Evolutionary conservation across 768 basidiomycete genomes (phyloP), one percentile per base, ranked within the genome.

Genomic region (Porphyrellus cyaneotinctus): DNA sequence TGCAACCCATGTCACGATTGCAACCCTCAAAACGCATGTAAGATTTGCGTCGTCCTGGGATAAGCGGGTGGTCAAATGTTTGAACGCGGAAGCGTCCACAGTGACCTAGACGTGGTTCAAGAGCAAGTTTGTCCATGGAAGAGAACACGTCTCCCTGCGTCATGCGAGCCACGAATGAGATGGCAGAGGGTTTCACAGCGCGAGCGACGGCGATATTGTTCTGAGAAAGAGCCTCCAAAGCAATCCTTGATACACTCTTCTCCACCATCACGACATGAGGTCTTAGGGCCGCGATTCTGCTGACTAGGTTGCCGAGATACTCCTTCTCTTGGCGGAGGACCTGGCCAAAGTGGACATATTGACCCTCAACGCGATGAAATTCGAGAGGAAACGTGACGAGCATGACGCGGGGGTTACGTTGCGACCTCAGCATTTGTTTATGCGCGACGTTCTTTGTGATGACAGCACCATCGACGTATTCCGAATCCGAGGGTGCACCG

Each of bases 11-110:
- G 57, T 97, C 91, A 45, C 82, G 81, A 64, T 82, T 88, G 63
- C 95, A 97, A 2, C 95, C 95, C 70, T 99, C 97, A 63, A 99
- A 98, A 1, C 97, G 87, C 92, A 99, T 94, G 64, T 92, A 89
- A 0, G 95, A 92, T 75, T 99, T 99, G 51, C 97, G 79, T 17
- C 80, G 81, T 18, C 93, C 94, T n/a, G 95, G 93, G 37, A 98
- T 99, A 36, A 95, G 76, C 13, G 83, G 79, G 69, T 99, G 95
- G 57, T 97, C 95, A 66, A 88, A 97, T 0, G 97, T 97, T 69
- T 97, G 93, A 7, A 98, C 79, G 31, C 85, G 79, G 69, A 92
- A 95, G 18, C 82, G 80, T 7, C 82, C 74, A 64, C 95, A 98
- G 61, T 95, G 87, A 2, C 95, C 95, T 22, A 97, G 72, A 32